Evolutionary conservation across 176 grass and related monocot genomes (phyloP), one percentile per base, ranked within the genome.

Genomic region (Bonia amplexicaulis): DNA sequence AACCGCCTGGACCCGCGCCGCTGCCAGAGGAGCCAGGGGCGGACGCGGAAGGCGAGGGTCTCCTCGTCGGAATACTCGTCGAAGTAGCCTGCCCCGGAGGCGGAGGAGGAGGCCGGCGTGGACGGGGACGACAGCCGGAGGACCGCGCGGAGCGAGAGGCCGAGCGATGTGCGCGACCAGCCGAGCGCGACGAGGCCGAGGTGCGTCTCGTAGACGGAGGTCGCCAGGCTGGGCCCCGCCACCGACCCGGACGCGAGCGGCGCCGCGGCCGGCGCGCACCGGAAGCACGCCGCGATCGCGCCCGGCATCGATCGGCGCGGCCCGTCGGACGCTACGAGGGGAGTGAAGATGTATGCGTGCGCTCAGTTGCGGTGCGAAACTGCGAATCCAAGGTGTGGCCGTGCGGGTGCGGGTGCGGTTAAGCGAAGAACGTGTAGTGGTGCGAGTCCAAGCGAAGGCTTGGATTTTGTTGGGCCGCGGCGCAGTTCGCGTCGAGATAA

Each of bases 141-240:
- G 10, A 89, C 90, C 68, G 81, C 74, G 78, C 89, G 94, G 71
- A 94, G 92, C 9, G 90, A 86, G 76, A 94, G 79, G 76, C 94
- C 94, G 40, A 97, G 63, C 51, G 89, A 68, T 72, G 88, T 67
- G 53, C 92, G 90, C 39, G 92, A 89, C 94, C 94, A 97, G 29
- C 90, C 89, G 33, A 97, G 88, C 40, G 86, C 92, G 15, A 88
- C 88, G 47, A 90, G 85, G 12, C 92, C 94, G 74, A 92, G 84
- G 58, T 81, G 88, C 41, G 94, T 97, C 77, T 97, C 94, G 88
- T 97, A 97, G n/a, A 94, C 92, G 23, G 92, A 92, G 23, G 94
- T 92, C 10, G 83, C 84, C 15, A 90, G 60, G 76, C 79, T 89
- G 59, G 86, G 81, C 37, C 75, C 90, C 22, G 82, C 85, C 17